Conservation (phyloP, 176 grass and related monocot species). For the Oryza rufipogon region DNA sequence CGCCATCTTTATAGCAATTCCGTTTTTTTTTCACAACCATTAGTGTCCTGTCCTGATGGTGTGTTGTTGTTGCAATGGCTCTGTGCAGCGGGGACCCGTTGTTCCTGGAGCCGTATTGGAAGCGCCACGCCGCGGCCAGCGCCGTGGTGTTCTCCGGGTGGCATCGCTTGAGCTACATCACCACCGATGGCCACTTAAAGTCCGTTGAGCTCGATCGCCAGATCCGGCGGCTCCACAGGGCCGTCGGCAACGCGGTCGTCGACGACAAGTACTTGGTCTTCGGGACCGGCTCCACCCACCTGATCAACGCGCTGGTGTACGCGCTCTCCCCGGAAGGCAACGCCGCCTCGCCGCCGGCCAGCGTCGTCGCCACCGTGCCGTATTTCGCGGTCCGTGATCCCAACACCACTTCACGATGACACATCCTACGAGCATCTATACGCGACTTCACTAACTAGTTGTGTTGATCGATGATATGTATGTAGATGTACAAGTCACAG, state of each 20-base stretch:
- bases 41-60: no score
- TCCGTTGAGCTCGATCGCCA: slow-evolving; percentile 68
- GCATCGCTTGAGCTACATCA: slow-evolving; percentile 67
- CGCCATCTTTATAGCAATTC: no score
- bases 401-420: neutral
- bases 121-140: slow-evolving; percentile 54
- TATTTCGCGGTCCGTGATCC: slow-evolving; percentile 45
- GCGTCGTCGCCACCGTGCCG: slow-evolving; percentile 60
- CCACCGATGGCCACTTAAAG: slow-evolving; percentile 25
- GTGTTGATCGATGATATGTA: neutral
- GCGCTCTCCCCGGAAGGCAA: slow-evolving; percentile 51
- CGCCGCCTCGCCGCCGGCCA: slow-evolving; percentile 39
- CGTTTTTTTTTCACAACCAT: no score
- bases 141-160: slow-evolving; percentile 73
- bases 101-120: slow-evolving; percentile 89
- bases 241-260: slow-evolving; percentile 59
- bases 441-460: no score
- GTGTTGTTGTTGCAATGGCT: neutral
- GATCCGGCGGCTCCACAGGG: slow-evolving; percentile 58
- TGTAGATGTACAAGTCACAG: slow-evolving; percentile 41
- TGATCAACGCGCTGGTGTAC: slow-evolving; percentile 73
- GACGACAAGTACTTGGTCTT: slow-evolving; percentile 66
- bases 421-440: no score
- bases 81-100: slow-evolving; percentile 59
- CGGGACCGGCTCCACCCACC: slow-evolving; percentile 45